Evolutionary conservation across 192 early-diverging fungal genomes (phyloP).

Genomic region (Podila minutissima): DNA sequence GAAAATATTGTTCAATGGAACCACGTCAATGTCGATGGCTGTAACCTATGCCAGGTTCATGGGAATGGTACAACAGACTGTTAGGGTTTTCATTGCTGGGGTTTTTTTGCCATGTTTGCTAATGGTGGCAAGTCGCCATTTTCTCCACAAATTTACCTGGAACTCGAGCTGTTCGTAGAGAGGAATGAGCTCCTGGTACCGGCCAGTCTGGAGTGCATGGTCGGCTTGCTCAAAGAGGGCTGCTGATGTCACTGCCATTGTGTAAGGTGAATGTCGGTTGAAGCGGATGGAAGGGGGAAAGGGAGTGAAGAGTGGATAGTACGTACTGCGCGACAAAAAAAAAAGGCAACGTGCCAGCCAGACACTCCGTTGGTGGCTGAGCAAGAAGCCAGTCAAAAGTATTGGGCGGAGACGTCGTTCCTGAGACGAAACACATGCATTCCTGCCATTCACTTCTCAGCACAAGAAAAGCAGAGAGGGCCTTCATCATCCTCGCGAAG

Average conservation of each 20-base stretch:
- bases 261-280: background rate
- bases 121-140: background rate
- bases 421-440: no score
- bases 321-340: slow-evolving; percentile 4
- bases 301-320: background rate
- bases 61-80: background rate
- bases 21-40: slow-evolving; percentile 41
- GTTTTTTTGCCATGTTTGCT: background rate
- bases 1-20: slow-evolving; percentile 43
- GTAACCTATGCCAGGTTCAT: slow-evolving; percentile 15
- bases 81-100: background rate
- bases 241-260: background rate
- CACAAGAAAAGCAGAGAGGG: background rate
- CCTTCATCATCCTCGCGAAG: background rate
- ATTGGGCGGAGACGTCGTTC: no score
- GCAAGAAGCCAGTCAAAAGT: no score
- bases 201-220: slow-evolving; percentile 31
- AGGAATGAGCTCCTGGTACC: slow-evolving; percentile 47
- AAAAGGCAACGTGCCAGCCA: no score
- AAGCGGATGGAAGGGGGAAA: background rate
- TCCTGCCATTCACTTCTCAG: no score
- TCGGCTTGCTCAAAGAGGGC: slow-evolving; percentile 41
- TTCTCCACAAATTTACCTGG: slow-evolving; percentile 17
- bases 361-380: no score
- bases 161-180: slow-evolving; percentile 48